phyloP scores from a whole-genome alignment of 2,329 filamentous ascomycete species.

The Ilyonectria mors-panacis region DNA sequence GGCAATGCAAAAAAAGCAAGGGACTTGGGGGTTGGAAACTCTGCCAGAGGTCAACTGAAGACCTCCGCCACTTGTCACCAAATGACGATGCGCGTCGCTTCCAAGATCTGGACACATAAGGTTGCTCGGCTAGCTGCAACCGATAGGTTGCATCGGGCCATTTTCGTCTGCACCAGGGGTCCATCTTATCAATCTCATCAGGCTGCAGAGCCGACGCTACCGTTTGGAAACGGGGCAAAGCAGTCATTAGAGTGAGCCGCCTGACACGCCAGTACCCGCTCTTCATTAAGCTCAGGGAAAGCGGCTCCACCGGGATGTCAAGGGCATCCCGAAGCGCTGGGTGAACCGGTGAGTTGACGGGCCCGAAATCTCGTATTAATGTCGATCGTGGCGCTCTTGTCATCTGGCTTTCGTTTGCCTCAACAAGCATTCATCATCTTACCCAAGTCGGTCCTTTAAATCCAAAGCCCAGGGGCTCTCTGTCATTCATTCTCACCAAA shows the following conservation, averaged over 20 bases:
- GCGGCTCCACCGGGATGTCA: conserved; percentile 33
- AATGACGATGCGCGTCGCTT: not conserved
- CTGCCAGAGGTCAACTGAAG: not conserved
- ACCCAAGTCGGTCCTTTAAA: not conserved
- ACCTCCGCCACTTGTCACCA: not conserved
- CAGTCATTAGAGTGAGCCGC: not conserved
- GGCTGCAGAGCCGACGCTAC: not conserved
- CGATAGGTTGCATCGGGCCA: not conserved
- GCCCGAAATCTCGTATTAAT: conserved; percentile 20
- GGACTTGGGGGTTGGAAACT: not conserved
- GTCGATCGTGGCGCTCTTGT: not conserved
- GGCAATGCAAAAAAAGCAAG: not conserved
- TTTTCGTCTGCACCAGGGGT: conserved; percentile 26
- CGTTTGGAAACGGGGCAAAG: conserved; percentile 3
- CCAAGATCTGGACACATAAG: not conserved
- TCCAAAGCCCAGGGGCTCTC: not conserved
- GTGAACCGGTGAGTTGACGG: not conserved
- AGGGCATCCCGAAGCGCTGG: conserved; percentile 8
- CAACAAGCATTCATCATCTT: not conserved
- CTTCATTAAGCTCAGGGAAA: conserved; percentile 35
- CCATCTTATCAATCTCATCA: conserved; percentile 46
- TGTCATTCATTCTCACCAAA: conserved; percentile 1
- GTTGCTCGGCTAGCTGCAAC: not conserved
- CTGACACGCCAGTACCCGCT: conserved; percentile 29
- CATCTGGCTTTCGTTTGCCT: not conserved